These are phyloP conservation scores for Polytrichum formosum DNA, from an alignment of 225 moss, liverwort and hornwort genomes.

Conservation along the genomic window DNA sequence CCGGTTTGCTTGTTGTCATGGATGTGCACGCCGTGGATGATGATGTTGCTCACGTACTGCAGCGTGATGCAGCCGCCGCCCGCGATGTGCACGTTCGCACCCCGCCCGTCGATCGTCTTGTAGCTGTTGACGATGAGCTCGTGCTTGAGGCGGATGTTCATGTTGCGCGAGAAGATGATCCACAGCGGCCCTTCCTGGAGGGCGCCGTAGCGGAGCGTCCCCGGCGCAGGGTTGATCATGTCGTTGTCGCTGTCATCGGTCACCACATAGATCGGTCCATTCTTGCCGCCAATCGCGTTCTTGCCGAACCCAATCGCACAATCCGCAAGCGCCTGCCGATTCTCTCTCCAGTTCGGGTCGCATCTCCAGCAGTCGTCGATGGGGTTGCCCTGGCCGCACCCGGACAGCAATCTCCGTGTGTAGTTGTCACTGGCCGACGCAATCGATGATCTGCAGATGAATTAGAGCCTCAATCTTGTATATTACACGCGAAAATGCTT, in stretches of 20 bases:
- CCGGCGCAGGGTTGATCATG: slow-evolving; percentile 31
- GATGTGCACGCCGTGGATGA: slow-evolving; percentile 44
- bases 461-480: too few species aligned
- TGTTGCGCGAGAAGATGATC: slow-evolving; percentile 49
- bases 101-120: slow-evolving; percentile 53
- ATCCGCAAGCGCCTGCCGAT: slow-evolving; percentile 41
- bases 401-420: slow-evolving; percentile 31
- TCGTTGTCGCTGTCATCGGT: slow-evolving; percentile 46
- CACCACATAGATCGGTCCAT: slow-evolving; percentile 40
- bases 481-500: slow-evolving; percentile 10
- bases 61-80: slow-evolving; percentile 44
- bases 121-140: slow-evolving; percentile 57
- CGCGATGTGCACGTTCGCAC: slow-evolving; percentile 52
- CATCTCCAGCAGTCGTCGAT: slow-evolving; percentile 63
- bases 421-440: slow-evolving; percentile 21
- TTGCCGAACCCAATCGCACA: slow-evolving; percentile 44
- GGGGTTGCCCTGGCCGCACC: slow-evolving; percentile 47
- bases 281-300: slow-evolving; percentile 40
- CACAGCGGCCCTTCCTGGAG: slow-evolving; percentile 47
- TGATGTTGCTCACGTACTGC: slow-evolving; percentile 48
- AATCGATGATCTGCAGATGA: too few species aligned
- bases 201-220: slow-evolving; percentile 43
- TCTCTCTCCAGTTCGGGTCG: slow-evolving; percentile 15
- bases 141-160: slow-evolving; percentile 57
- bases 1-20: slow-evolving; percentile 46